Evolutionary conservation across 192 early-diverging fungal genomes (phyloP).

Genomic region (Coemansia sp.): DNA sequence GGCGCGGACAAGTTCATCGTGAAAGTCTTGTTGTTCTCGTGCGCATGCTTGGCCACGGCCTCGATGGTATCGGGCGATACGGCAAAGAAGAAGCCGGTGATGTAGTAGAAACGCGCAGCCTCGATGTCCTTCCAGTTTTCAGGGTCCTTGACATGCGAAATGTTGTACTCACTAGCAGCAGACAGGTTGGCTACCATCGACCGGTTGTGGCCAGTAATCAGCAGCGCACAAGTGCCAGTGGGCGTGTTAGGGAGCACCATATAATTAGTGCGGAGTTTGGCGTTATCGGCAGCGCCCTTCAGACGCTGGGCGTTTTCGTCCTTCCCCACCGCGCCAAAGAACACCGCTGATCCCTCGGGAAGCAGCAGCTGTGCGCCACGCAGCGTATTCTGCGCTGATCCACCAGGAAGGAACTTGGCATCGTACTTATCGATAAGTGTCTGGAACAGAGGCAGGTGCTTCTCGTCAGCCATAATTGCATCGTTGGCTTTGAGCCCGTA

Average conservation of each 20-base stretch:
- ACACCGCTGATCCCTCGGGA: conserved; percentile 83
- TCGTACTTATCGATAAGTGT: conserved; percentile 73
- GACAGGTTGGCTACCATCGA: conserved; percentile 92
- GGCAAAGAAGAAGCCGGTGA: conserved; percentile 93
- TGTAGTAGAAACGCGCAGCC: conserved; percentile 86
- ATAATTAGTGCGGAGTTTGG: conserved; percentile 91
- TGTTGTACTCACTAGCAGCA: conserved; percentile 87
- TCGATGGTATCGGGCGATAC: conserved; percentile 83
- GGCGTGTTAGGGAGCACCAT: conserved; percentile 69
- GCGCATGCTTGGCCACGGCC: conserved; percentile 85
- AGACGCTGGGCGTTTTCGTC: conserved; percentile 80
- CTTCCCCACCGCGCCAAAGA: conserved; percentile 89
- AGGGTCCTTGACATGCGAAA: conserved; percentile 63
- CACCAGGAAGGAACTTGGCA: conserved; percentile 90
- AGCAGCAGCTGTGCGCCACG: conserved; percentile 89
- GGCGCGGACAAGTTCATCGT: conserved; percentile 95
- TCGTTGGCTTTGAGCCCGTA: conserved; percentile 92
- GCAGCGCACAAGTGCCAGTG: conserved; percentile 94
- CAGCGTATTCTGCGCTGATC: conserved; percentile 94
- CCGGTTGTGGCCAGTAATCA: conserved; percentile 87
- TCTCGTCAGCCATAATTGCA: conserved; percentile 89
- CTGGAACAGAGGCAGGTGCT: conserved; percentile 81
- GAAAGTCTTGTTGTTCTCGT: conserved; percentile 80
- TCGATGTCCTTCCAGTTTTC: conserved; percentile 88
- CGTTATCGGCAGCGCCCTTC: conserved; percentile 71